Evolutionary conservation across 2,329 filamentous ascomycete species (phyloP).

Genomic region (Penicillium aurantiogriseum): DNA sequence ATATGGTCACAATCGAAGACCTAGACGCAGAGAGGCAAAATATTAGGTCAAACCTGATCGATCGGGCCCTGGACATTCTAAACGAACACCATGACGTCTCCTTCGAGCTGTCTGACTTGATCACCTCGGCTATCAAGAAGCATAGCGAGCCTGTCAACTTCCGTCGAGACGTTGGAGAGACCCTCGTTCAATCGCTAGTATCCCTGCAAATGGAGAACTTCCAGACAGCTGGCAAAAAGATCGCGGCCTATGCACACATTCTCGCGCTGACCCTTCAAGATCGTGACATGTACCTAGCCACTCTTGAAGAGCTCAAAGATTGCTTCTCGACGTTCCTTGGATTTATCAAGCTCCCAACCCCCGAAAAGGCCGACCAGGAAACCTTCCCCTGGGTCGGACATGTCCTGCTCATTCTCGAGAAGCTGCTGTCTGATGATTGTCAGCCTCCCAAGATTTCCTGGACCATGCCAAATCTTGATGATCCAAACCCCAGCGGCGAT

Average conservation of each 20-base stretch:
- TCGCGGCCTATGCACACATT: slow-evolving; percentile 89
- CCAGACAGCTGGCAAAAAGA: slow-evolving; percentile 60
- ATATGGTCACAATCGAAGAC: slow-evolving; percentile 65
- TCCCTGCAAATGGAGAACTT: slow-evolving; percentile 60
- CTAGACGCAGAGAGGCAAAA: slow-evolving; percentile 71
- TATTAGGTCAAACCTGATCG: slow-evolving; percentile 76
- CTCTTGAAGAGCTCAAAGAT: slow-evolving; percentile 70
- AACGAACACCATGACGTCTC: slow-evolving; percentile 84
- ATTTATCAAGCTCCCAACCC: slow-evolving; percentile 67
- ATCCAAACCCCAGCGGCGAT: slow-evolving; percentile 49
- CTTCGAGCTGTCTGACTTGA: slow-evolving; percentile 86
- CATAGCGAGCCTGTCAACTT: slow-evolving; percentile 57
- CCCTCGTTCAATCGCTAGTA: slow-evolving; percentile 79
- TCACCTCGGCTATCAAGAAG: slow-evolving; percentile 67
- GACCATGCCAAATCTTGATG: slow-evolving; percentile 55
- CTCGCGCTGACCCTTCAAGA: slow-evolving; percentile 85
- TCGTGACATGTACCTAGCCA: slow-evolving; percentile 73
- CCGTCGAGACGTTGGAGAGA: slow-evolving; percentile 75
- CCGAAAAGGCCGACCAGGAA: slow-evolving; percentile 68
- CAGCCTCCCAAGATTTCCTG: slow-evolving; percentile 73
- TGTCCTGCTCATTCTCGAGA: slow-evolving; percentile 85
- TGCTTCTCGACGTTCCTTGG: slow-evolving; percentile 72
- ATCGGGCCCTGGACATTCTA: slow-evolving; percentile 85
- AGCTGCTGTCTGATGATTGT: slow-evolving; percentile 83
- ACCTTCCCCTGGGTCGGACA: slow-evolving; percentile 91